Evolutionary conservation across 2,329 filamentous ascomycete species (phyloP), one percentile per base, ranked within the genome.

Genomic region (Plenodomus lindquistii): DNA sequence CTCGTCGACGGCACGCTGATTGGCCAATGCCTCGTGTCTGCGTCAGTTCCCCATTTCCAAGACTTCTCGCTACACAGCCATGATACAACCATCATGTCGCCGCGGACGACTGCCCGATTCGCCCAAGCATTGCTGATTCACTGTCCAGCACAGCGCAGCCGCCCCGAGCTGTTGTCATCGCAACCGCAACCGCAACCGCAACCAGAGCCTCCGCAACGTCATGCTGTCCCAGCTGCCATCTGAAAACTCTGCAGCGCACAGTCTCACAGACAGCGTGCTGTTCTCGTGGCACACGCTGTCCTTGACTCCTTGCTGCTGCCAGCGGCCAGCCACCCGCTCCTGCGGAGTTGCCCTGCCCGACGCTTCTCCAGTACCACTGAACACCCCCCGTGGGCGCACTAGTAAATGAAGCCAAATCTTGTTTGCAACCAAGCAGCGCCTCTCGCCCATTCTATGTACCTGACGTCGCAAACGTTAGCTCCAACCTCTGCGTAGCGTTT

Each of bases 31-130:
- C 4, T 8, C 22, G 34, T 16, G 4, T 24, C 42, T 24, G n/a
- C n/a, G n/a, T n/a, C n/a, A n/a, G n/a, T 44, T 45, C 39, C 37
- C 52, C 59, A 59, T 60, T 55, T 60, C 63, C 53, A 54, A 31
- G 15, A 13, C 27, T 31, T 15, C 27, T 15, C 27, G 27, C 27
- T 31, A 31, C 27, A 31, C 27, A 53, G 53, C 49, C 36, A 42
- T 27, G n/a, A n/a, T n/a, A n/a, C n/a, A n/a, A n/a, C n/a, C n/a
- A n/a, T n/a, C n/a, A 42, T 42, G 37, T 37, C 21, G 18, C 40
- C 42, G 42, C 37, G 50, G 50, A 40, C 50, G 39, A 38, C 24
- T 42, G 18, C 48, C 40, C 42, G 27, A 31, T 10, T 29, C 41
- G 31, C 40, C n/a, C n/a, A 18, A 13, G 22, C 29, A 22, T 37